A percentile compares a stretch with the other conserved stretches of the same genome.
These are phyloP conservation scores for Ganoderma lingzhi DNA, from an alignment of 1,284 basidiomycete genomes.

Conservation along the genomic window DNA sequence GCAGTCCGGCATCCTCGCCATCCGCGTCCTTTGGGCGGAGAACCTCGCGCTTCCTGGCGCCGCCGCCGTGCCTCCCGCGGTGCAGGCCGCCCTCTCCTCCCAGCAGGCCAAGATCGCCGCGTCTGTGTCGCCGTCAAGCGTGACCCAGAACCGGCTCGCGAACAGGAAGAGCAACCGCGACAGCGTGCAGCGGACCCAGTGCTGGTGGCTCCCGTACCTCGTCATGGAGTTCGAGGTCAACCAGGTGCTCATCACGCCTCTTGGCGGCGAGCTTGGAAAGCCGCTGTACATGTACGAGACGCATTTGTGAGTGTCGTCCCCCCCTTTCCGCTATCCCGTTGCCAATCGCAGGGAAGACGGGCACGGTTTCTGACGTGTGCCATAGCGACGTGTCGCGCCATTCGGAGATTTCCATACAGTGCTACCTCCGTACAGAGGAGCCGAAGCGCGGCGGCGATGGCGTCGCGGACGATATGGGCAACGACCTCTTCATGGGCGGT, in stretches of 20 bases:
- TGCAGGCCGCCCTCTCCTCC: constrained; percentile 77
- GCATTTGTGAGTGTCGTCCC: constrained; percentile 79
- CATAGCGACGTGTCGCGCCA: constrained; percentile 83
- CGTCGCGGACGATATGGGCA: constrained; percentile 89
- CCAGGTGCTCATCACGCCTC: constrained; percentile 93
- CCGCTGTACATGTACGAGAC: constrained; percentile 99
- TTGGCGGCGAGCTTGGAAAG: constrained; percentile 89
- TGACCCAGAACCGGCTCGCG: constrained; percentile 75
- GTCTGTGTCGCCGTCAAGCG: constrained; percentile 79
- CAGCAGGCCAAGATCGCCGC: constrained; percentile 81
- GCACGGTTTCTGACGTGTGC: constrained; percentile 7
- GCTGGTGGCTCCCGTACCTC: constrained; percentile 98
- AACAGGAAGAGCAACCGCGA: constrained; percentile 70
- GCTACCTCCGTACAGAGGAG: constrained; percentile 88
- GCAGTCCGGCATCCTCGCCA: constrained; percentile 79
- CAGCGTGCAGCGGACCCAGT: constrained; percentile 89
- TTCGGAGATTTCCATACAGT: constrained; percentile 89
- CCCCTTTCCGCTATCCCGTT: background rate
- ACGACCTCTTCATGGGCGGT: constrained; percentile 93
- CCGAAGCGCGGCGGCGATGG: constrained; percentile 75
- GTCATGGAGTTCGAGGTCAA: constrained; percentile 98
- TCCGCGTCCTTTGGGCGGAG: constrained; percentile 86
- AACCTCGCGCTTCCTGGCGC: constrained; percentile 78
- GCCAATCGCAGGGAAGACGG: background rate
- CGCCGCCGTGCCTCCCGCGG: constrained; percentile 69